A percentile compares a stretch with the other conserved stretches of the same genome.
Evolutionary conservation across 768 basidiomycete species (phyloP).

Genomic region (Psilocybe sp.): DNA sequence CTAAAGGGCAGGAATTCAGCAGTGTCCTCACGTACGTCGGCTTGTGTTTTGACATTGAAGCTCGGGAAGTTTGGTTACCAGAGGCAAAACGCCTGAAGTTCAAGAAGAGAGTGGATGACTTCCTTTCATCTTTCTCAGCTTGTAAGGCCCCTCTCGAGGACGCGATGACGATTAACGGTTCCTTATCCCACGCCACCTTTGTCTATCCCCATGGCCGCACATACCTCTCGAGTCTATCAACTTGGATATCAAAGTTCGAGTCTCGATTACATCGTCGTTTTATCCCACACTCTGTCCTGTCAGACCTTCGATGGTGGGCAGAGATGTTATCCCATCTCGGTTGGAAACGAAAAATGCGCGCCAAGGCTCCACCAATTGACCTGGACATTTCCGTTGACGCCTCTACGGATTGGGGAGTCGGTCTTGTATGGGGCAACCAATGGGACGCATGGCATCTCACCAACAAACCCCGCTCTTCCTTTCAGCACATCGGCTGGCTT

Average conservation of each 20-base stretch:
- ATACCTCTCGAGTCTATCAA: slow-evolving; percentile 22
- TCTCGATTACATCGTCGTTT: slow-evolving; percentile 5
- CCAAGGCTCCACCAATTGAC: slow-evolving; percentile 3
- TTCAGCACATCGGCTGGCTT: slow-evolving; percentile 23
- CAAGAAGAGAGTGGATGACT: slow-evolving; percentile 9
- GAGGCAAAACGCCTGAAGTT: slow-evolving; percentile 22
- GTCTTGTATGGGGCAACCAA: slow-evolving; percentile 20
- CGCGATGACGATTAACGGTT: slow-evolving; percentile 23
- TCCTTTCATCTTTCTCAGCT: not conserved
- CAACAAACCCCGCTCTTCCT: not conserved
- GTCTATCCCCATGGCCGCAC: slow-evolving; percentile 25
- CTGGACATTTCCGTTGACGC: slow-evolving; percentile 31
- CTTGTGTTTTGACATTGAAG: slow-evolving; percentile 3
- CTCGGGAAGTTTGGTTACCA: slow-evolving; percentile 12
- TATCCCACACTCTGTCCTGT: slow-evolving; percentile 13
- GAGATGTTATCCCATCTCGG: not conserved
- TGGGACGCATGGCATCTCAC: slow-evolving; percentile 30
- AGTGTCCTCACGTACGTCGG: slow-evolving; percentile 1
- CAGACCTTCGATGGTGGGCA: slow-evolving; percentile 33
- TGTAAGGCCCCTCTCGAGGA: slow-evolving; percentile 8
- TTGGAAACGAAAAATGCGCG: slow-evolving; percentile 11
- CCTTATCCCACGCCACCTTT: slow-evolving; percentile 30
- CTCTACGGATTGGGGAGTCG: slow-evolving; percentile 38
- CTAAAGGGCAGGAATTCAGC: slow-evolving; percentile 5
- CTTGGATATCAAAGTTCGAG: slow-evolving; percentile 20